phyloP scores from a whole-genome alignment of 1,139 yeast species.

The Debaryomyces sp. region DNA sequence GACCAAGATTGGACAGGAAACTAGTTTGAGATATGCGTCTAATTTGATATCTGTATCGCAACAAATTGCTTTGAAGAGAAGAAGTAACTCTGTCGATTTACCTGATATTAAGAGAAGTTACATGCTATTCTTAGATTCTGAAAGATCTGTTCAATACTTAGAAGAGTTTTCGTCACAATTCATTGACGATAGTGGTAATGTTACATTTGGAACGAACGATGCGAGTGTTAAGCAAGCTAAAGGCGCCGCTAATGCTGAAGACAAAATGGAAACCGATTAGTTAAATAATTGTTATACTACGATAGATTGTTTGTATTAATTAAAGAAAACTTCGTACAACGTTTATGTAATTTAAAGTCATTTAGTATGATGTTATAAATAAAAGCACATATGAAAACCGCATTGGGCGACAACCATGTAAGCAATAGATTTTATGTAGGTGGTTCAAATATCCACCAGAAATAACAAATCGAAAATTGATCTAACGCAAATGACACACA shows the following conservation, averaged over 20 bases:
- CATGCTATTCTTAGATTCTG: conserved; percentile 82
- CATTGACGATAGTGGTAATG: conserved; percentile 73
- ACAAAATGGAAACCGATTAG: conserved; percentile 55
- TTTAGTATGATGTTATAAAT: background rate
- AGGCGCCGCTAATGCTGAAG: conserved; percentile 22
- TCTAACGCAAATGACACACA: background rate
- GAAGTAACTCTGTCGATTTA: conserved; percentile 70
- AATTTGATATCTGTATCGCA: conserved; percentile 89
- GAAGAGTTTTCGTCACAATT: conserved; percentile 69
- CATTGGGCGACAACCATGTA: background rate
- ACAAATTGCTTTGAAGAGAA: conserved; percentile 81
- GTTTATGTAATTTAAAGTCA: background rate
- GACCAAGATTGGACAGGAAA: conserved; percentile 91
- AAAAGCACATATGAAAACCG: background rate
- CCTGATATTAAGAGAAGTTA: conserved; percentile 88
- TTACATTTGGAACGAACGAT: conserved; percentile 36
- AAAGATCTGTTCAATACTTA: conserved; percentile 80
- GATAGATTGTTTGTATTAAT: conserved; percentile 7
- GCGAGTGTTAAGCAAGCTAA: conserved; percentile 12
- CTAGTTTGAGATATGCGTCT: conserved; percentile 90
- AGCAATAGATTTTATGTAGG: background rate
- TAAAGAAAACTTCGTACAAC: background rate
- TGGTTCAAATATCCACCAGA: background rate
- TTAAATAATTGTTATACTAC: background rate
- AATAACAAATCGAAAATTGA: background rate